Conservation (phyloP, 2,329 filamentous ascomycete species). For the Fusarium nisikadoi region DNA sequence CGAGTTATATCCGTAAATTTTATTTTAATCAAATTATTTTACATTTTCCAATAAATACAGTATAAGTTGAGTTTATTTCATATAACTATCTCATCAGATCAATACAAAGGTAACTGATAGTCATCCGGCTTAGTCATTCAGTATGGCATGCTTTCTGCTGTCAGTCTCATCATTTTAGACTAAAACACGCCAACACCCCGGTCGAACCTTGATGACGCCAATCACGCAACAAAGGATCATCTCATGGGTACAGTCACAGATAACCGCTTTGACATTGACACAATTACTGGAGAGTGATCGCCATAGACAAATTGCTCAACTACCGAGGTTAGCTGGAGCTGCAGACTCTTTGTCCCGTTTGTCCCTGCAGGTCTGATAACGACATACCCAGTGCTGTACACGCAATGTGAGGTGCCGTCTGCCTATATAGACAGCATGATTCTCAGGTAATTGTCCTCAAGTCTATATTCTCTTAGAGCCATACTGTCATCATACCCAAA, state of each 20-base stretch:
- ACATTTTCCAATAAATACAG: too few relatives aligned
- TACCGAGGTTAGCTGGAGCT: background rate
- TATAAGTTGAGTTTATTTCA: too few relatives aligned
- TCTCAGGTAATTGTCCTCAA: accelerated
- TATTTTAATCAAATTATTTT: too few relatives aligned
- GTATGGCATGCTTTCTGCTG: background rate
- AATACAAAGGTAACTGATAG: too few relatives aligned
- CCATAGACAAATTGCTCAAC: background rate
- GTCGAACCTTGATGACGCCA: background rate
- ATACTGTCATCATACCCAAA: background rate
- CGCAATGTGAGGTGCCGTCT: background rate
- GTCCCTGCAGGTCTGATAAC: background rate
- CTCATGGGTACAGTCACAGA: background rate
- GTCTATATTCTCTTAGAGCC: accelerated
- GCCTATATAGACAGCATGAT: background rate
- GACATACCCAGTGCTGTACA: background rate
- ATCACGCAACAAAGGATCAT: background rate
- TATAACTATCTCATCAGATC: too few relatives aligned
- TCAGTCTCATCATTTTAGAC: background rate
- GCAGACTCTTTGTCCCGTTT: background rate
- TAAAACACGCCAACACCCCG: background rate
- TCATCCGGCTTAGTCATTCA: background rate
- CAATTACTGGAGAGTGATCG: background rate
- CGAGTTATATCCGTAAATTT: too few relatives aligned
- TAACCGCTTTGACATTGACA: background rate